These are phyloP conservation scores for Floccularia luteovirens DNA, from an alignment of 768 basidiomycete genomes.

Conservation along the genomic window DNA sequence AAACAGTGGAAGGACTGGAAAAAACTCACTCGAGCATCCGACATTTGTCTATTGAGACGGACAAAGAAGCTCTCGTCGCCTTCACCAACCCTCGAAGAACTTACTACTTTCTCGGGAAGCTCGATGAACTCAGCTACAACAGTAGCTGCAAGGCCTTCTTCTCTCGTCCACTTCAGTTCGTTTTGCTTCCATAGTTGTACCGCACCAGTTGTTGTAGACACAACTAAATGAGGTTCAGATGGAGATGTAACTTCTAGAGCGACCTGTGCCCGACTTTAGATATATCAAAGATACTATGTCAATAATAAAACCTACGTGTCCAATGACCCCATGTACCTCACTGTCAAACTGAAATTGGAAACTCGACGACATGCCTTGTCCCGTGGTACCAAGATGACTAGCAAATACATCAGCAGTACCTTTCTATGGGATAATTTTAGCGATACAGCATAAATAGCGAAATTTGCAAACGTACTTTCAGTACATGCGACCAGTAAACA, in stretches of 20 bases:
- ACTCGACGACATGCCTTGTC: conserved; percentile 39
- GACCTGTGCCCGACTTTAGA: conserved; percentile 24
- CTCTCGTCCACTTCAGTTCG: conserved; percentile 64
- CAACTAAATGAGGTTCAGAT: conserved; percentile 29
- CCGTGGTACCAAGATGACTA: conserved; percentile 34
- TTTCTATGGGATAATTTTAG: conserved; percentile 28
- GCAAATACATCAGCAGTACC: conserved; percentile 47
- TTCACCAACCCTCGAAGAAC: conserved; percentile 9
- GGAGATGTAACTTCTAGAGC: conserved; percentile 32
- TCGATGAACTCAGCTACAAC: conserved; percentile 66
- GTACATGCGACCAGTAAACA: conserved; percentile 56
- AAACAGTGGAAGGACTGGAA: not conserved
- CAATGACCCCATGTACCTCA: conserved; percentile 55
- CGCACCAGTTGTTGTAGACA: conserved; percentile 72
- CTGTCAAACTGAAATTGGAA: conserved; percentile 64
- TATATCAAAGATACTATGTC: not conserved
- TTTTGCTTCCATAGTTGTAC: conserved; percentile 68
- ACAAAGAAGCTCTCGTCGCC: conserved; percentile 37
- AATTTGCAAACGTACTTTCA: conserved; percentile 33
- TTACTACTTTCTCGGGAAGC: conserved; percentile 51
- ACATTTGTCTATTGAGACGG: conserved; percentile 48
- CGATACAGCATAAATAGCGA: not conserved
- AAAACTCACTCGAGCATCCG: conserved; percentile 47
- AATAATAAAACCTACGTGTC: conserved; percentile 38
- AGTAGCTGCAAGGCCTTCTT: conserved; percentile 69